These are phyloP conservation scores for Atkinsonella hypoxylon DNA, from an alignment of 2,329 filamentous ascomycete genomes.

Conservation along the genomic window DNA sequence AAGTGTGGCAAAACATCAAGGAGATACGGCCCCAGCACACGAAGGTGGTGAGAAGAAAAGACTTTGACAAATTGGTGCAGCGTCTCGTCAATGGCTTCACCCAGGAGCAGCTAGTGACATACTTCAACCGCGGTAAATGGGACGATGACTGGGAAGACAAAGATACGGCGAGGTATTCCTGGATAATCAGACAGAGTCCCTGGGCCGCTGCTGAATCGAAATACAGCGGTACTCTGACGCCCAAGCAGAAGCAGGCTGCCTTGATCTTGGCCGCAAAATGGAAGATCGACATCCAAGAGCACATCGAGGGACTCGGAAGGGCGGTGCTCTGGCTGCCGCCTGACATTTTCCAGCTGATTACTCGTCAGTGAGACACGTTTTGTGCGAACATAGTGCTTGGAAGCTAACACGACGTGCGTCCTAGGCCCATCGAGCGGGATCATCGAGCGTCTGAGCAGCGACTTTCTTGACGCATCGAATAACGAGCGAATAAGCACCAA, in stretches of 20 bases:
- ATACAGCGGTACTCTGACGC: constrained; percentile 9
- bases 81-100: constrained; percentile 35
- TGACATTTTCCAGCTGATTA: constrained; percentile 31
- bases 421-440: constrained; percentile 12
- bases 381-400: background rate
- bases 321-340: constrained; percentile 26
- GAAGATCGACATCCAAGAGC: constrained; percentile 35
- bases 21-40: constrained; percentile 32
- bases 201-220: constrained; percentile 28
- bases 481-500: constrained; percentile 18
- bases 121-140: constrained; percentile 18
- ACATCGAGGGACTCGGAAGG: constrained; percentile 29
- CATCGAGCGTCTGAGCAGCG: constrained; percentile 16
- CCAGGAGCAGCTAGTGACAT: constrained; percentile 29
- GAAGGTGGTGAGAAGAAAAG: constrained; percentile 22
- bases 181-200: constrained; percentile 28
- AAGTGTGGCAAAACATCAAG: constrained; percentile 34
- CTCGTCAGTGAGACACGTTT: constrained; percentile 23
- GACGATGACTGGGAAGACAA: background rate
- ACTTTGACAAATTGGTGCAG: constrained; percentile 29
- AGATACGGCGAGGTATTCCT: constrained; percentile 19
- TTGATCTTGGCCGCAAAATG: constrained; percentile 37
- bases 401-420: background rate
- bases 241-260: constrained; percentile 30
- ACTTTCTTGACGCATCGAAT: constrained; percentile 19